Evolutionary conservation across 2,329 filamentous ascomycete species (phyloP), one percentile per base, ranked within the genome.

Genomic region (Beauveria australis): DNA sequence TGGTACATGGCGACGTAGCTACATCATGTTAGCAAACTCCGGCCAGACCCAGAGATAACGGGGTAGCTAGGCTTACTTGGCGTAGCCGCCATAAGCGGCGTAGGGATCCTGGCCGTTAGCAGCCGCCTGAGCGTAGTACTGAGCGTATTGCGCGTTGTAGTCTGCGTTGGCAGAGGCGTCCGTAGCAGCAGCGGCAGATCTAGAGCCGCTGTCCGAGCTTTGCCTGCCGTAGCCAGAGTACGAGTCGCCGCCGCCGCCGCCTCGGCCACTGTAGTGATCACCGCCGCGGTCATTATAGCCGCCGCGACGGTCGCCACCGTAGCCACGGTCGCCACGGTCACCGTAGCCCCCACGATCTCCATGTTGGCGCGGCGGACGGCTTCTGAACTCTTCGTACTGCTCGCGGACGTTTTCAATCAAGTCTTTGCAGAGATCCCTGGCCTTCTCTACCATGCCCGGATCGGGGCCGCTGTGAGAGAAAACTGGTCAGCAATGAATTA

Each of bases 371-470:
- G 87, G 89, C 18, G 89, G 89, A 8, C 90, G 86, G 66, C 85
- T 85, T 76, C 97, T 97, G 80, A 93, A 96, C 52, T 88, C 86
- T 71, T 97, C 89, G 71, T 97, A 97, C 71, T 96, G 89, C 64
- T 91, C 83, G 70, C 87, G 89, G 60, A 99, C 94, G 66, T 94
- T 95, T 64, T 80, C 82, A 53, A 99, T 82, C 56, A 99, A 79
- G 68, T 96, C 92, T 67, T 93, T 85, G 72, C 93, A 97, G 51
- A 97, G 86, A 65, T 90, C 86, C 73, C 94, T 96, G 43, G 91
- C 94, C 67, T 86, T 87, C 63, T 92, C 83, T 40, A 99, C 93
- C 79, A 95, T 91, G 63, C 84, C 83, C 18, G 89, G 83, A 71
- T 97, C 91, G 7, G 94, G 94, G 5, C 92, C 93, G 64, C 91